Conservation (phyloP, 116 monocot genomes). For the Trichopus zeylanicus region DNA sequence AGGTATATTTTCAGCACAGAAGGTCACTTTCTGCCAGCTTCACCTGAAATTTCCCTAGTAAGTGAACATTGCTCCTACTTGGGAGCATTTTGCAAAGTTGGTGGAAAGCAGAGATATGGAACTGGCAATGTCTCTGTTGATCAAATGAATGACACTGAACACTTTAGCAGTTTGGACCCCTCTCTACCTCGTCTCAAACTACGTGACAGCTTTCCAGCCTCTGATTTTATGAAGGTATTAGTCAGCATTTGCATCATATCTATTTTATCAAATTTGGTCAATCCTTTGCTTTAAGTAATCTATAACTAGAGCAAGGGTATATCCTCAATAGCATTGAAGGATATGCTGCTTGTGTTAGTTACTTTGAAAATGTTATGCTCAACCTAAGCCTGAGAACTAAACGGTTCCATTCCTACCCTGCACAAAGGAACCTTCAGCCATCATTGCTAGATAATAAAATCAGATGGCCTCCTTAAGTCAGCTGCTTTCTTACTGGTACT, state of each 20-base stretch:
- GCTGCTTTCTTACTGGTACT: no score
- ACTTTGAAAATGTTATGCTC: no score
- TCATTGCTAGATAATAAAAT: no score
- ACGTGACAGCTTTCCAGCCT: constrained; percentile 16
- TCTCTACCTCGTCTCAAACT: constrained; percentile 9
- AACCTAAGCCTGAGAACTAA: no score
- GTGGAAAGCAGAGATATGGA: constrained; percentile 16
- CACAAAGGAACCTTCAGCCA: no score
- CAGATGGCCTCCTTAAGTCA: no score
- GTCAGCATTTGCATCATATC: background rate
- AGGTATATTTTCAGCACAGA: constrained; percentile 98
- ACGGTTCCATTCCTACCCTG: no score
- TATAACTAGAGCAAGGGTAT: background rate
- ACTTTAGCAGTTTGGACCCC: constrained; percentile 1
- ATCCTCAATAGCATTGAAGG: no score
- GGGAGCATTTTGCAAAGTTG: constrained; percentile 71
- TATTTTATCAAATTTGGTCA: background rate
- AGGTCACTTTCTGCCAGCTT: constrained; percentile 82
- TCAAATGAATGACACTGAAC: constrained; percentile 41
- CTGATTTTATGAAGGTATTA: constrained; percentile 54
- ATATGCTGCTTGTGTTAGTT: no score
- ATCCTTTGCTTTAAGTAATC: background rate
- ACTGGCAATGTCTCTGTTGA: constrained; percentile 7
- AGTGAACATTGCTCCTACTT: constrained; percentile 84
- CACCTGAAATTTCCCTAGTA: constrained; percentile 80